Base-by-base conservation (phyloP, 768 basidiomycete genomes). In the Hericium erinaceus region DNA sequence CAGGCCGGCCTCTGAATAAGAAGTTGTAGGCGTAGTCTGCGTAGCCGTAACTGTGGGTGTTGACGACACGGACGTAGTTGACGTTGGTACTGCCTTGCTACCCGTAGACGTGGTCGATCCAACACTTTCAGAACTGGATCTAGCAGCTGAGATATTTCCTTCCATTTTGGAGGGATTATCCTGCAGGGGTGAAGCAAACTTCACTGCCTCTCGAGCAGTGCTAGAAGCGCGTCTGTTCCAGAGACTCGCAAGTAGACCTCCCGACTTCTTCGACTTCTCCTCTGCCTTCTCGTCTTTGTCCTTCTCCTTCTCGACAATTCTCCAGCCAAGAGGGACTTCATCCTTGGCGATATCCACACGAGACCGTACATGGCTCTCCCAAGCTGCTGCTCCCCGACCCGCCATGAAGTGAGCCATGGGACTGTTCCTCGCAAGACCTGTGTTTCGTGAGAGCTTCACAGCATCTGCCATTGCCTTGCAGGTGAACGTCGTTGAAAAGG, bases 251-350 rank as follows among this genome's bases (percentile, higher is more conserved):
- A 91, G 73, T n/a, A 91, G 65, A 10, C 85, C 78, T 7, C 81
- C 74, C 22, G 75, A 46, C 66, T 80, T 87, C 58, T 67, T 72
- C 13, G 60, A 57, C 69, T 79, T 86, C 57, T 75, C 76, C n/a
- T 68, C 66, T 5, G 72, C 67, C 20, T 79, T 79, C 2, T 60
- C 53, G 57, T 69, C 55, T 44, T 77, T 67, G n/a, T 73, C 68
- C 41, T 71, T 67, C 26, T 79, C 75, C 59, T 81, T 81, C 56
- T 86, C 82, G 12, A 88, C 69, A 37, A 88, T 79, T 59, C 83
- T 75, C 89, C 89, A 89, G 4, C 88, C 89, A 15, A 76, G 69
- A n/a, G 83, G 87, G 7, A 82, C 68, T 62, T 85, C 85, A 20
- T 88, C 84, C 24, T 73, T 72, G 26, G 72, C 60, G 39, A 73